Conservation (phyloP, 23 red algal genomes). For the Chondrus crispus region DNA sequence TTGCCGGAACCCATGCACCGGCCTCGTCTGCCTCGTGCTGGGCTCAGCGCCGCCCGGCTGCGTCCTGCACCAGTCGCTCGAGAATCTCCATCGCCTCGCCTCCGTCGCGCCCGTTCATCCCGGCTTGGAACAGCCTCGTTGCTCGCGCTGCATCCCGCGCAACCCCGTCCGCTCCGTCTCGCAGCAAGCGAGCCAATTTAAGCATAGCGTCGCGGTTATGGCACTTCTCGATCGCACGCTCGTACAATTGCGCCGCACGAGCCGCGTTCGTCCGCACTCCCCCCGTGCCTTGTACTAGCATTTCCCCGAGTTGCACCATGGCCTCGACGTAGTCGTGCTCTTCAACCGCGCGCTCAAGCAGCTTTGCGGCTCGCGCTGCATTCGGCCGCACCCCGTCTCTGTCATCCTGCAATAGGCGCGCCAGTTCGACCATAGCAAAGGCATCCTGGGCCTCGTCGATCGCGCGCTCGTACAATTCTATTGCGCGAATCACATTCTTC, state of each 20-base stretch:
- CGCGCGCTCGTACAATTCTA: slow-evolving; percentile 26
- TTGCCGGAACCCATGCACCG: too few species aligned
- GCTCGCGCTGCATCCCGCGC: neutral
- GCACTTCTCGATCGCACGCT: slow-evolving; percentile 6
- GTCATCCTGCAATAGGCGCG: neutral
- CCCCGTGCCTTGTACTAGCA: neutral
- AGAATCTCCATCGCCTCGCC: too few species aligned
- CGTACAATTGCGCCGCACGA: slow-evolving; percentile 14
- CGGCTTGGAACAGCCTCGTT: neutral
- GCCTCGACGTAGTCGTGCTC: neutral
- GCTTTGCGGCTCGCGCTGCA: too few species aligned
- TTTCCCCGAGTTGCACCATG: slow-evolving; percentile 21
- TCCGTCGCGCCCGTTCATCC: too few species aligned
- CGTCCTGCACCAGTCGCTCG: too few species aligned
- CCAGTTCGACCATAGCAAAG: slow-evolving; percentile 32
- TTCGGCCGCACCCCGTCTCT: neutral
- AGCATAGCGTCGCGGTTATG: neutral
- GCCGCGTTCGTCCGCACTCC: neutral
- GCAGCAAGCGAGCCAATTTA: neutral
- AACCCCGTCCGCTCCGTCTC: slow-evolving; percentile 28
- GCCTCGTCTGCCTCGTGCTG: too few species aligned
- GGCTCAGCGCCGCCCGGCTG: too few species aligned
- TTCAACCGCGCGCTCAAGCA: slow-evolving; percentile 17
- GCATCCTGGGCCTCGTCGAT: slow-evolving; percentile 24
- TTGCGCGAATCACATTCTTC: neutral